Base-by-base conservation (phyloP, 148 eudicot genomes). In the Rhododendron vialii region DNA sequence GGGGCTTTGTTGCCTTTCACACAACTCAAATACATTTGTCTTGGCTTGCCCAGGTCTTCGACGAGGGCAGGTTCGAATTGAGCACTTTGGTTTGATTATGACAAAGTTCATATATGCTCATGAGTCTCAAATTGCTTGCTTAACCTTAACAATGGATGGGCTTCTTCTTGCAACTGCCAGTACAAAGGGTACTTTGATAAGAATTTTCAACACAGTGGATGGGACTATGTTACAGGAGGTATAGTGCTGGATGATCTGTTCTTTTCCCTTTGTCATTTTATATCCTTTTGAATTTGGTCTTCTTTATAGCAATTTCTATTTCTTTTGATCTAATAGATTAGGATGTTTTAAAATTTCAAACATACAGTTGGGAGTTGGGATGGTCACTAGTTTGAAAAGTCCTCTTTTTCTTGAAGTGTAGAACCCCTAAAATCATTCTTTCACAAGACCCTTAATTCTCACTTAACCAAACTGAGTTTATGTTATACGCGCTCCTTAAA, bases 221-320 rank as follows among this genome's bases (percentile, higher is more conserved):
- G 90, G 92, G 28, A 85, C 85, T 6, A 48, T 84, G 83, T 48
- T 90, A 77, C 92, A 90, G 82, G 92, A 90, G 92, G 92, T 90
- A 86, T 41, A 84, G 74, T 82, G 80, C 38, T 88, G 80, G 65
- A 48, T 28, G 83, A 20, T 85, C 48, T 26, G 35, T 45, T 50
- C 53, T 35, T 7, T 75, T 55, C n/a, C 65, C 82, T 47, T 65
- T 69, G 69, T 63, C 77, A 57, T 47, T 26, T 47, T 8, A 30
- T 41, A 3, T 35, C 43, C 1, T 61, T n/a, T 24, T 67, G n/a
- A 28, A 67, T n/a, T 38, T 24, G 22, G 85, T 69, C 36, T 28
- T 69, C 75, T 69, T 26, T 69, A 28, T 69, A 28, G 35, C 18
- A 28, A 28, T 28, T 69, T 69, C 75, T 69, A 12, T 28, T 69